Conservation (phyloP, 2,329 filamentous ascomycete genomes). For the Penicillium sp. region DNA sequence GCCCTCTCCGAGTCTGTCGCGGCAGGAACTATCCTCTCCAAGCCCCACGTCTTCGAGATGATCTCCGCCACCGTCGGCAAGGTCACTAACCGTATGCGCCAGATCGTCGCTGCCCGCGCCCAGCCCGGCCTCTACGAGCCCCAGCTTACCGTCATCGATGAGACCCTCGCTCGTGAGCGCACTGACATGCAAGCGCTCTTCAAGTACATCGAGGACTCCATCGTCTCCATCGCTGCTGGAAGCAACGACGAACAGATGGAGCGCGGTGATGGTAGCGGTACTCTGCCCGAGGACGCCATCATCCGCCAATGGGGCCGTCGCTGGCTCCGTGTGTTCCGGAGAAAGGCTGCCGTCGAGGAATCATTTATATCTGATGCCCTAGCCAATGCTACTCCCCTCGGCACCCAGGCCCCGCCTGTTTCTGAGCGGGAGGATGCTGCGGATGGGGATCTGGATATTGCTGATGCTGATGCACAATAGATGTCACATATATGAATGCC, state of each 20-base stretch:
- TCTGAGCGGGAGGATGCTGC: constrained; percentile 23
- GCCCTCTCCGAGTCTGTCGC: constrained; percentile 68
- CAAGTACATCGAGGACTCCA: constrained; percentile 73
- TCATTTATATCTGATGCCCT: constrained; percentile 61
- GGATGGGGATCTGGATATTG: constrained; percentile 35
- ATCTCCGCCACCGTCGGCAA: constrained; percentile 85
- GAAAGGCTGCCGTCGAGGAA: constrained; percentile 84
- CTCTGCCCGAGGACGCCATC: constrained; percentile 59
- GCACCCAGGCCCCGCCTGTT: constrained; percentile 31
- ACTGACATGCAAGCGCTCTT: constrained; percentile 78
- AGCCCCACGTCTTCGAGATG: constrained; percentile 83
- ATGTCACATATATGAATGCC: not conserved
- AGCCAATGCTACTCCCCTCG: constrained; percentile 48
- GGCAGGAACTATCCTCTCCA: constrained; percentile 67
- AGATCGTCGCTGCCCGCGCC: constrained; percentile 68
- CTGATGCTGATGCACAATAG: constrained; percentile 28
- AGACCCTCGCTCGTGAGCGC: constrained; percentile 68
- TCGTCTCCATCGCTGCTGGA: constrained; percentile 70
- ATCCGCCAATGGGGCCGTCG: constrained; percentile 78
- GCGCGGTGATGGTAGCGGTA: constrained; percentile 54
- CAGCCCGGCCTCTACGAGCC: constrained; percentile 55
- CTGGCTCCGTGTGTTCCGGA: constrained; percentile 81
- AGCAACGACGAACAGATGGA: constrained; percentile 76
- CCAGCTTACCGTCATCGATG: constrained; percentile 61
- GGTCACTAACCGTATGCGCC: constrained; percentile 80